Percentiles rank a stretch among this genome's conserved stretches.
These are phyloP conservation scores for Encephalitozoon cuniculi DNA, from an alignment of 371 early-diverging fungal genomes.

Conservation along the genomic window DNA sequence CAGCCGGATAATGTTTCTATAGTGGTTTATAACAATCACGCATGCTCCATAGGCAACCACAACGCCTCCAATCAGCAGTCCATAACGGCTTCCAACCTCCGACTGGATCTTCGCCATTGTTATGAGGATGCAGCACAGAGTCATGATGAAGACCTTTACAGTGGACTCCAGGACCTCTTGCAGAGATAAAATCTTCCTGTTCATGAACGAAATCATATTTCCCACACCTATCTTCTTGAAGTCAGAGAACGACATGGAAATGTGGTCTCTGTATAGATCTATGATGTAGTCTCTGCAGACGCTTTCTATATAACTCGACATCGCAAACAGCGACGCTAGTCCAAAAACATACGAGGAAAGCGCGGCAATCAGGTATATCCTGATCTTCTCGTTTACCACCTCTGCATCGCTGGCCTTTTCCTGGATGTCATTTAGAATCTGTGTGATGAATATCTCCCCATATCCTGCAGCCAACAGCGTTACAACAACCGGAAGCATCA, in stretches of 20 bases:
- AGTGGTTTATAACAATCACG: conserved; percentile 48
- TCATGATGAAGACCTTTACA: conserved; percentile 4
- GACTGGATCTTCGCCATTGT: not conserved
- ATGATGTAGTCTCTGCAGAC: not conserved
- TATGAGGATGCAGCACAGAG: not conserved
- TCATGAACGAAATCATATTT: conserved; percentile 25
- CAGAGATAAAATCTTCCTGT: conserved; percentile 16
- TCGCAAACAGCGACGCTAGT: not conserved
- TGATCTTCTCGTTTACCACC: not conserved
- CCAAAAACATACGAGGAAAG: not conserved
- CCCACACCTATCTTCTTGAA: conserved; percentile 37
- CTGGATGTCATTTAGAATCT: not conserved
- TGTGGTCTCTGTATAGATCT: conserved; percentile 2
- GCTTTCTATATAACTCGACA: not conserved
- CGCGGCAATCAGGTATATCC: not conserved
- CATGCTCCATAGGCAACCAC: conserved; percentile 30
- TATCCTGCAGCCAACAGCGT: not conserved
- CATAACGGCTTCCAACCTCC: conserved; percentile 1
- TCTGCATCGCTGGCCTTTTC: not conserved
- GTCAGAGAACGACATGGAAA: not conserved
- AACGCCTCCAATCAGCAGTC: conserved; percentile 25
- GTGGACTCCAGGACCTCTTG: not conserved
- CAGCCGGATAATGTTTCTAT: conserved; percentile 51
- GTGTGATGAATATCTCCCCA: conserved; percentile 8
- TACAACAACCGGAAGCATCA: conserved; percentile 22